phyloP scores from a whole-genome alignment of 2,329 filamentous ascomycete species.

The Neonectria punicea region DNA sequence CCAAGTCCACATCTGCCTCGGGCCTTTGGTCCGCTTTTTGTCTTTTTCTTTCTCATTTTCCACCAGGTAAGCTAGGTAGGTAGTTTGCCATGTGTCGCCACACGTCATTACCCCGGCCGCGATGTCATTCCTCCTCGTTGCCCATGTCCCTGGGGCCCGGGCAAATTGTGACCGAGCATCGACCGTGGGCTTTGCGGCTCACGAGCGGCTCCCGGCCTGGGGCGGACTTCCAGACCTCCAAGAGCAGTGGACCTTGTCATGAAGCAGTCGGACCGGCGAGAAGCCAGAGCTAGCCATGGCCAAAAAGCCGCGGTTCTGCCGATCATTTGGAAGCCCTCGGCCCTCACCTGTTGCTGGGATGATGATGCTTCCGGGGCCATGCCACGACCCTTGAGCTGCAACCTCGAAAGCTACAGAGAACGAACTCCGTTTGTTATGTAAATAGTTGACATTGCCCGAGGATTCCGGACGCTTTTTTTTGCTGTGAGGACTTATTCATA shows the following conservation, averaged over 20 bases:
- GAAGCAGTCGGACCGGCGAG: background rate
- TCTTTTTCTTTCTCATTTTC: background rate
- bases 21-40: constrained; percentile 29
- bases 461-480: background rate
- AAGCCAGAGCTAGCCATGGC: background rate
- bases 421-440: background rate
- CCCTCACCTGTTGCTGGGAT: background rate
- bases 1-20: constrained; percentile 23
- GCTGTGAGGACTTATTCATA: background rate
- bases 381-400: background rate
- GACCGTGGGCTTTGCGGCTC: background rate
- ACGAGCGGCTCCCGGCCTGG: background rate
- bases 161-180: background rate
- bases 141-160: background rate
- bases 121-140: background rate
- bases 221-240: background rate
- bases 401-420: background rate
- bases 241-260: background rate
- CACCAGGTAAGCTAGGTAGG: background rate
- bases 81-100: background rate
- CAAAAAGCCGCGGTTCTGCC: background rate
- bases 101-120: background rate
- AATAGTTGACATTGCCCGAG: background rate
- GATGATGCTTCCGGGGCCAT: background rate
- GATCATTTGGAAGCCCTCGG: background rate